Evolutionary conservation across 2,329 filamentous ascomycete genomes (phyloP), one percentile per base, ranked within the genome.

Genomic region (Pyrenophora teres): DNA sequence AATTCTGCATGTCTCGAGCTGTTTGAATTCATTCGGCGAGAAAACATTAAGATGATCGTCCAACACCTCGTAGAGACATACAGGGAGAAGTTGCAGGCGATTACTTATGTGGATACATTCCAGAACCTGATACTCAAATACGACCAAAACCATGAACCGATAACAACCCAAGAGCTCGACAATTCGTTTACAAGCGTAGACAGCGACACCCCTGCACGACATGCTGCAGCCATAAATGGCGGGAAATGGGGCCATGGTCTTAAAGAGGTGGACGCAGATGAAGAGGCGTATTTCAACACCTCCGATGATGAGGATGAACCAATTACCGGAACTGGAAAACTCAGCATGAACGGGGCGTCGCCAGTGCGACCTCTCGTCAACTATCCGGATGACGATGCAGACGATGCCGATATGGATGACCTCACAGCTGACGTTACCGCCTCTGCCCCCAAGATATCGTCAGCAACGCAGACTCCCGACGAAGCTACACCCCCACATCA

Each of bases 1-100:
- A 95, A 94, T 72, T 97, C 93, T 0, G 93, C 92, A 7, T 96
- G 91, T 64, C 81, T 97, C 8, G 94, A 99, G 68, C 83, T 99
- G 37, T 97, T 99, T 60, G 92, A 96, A 66, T 92, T 88, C 67
- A 89, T 97, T 65, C 91, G 87, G 70, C 76, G 78, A 21, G 73
- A 74, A 40, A 74, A 72, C 40, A 72, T 74, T 65, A 95, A 92
- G 71, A 85, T 89, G 12, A 79, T 97, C 40, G 86, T 96, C 50
- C 86, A 87, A 57, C 89, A 97, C 68, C 78, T 97, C 18, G 90
- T 96, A 9, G 88, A 91, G 62, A 89, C 88, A 45, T 92, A 93
- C 68, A 85, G 92, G 18, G 89, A 93, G 12, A 88, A 87, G 67
- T 73, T 97, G 40, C 80, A 87, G 59, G 78, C 79, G 15, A 87